Conservation (phyloP, 1,284 basidiomycete species). For the Coriolopsis trogii region DNA sequence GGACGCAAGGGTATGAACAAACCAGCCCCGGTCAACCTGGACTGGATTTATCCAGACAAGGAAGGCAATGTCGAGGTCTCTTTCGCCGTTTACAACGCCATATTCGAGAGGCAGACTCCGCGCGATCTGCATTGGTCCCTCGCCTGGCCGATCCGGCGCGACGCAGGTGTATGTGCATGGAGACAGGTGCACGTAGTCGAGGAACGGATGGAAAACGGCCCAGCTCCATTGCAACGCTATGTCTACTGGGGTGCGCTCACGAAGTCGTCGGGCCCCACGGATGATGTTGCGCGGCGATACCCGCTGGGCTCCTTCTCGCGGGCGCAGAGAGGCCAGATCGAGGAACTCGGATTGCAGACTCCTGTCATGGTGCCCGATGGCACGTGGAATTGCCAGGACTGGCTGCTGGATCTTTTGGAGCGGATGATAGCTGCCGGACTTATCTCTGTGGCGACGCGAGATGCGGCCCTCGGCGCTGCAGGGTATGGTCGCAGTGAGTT, state of each 20-base stretch:
- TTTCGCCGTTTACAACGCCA: neutral
- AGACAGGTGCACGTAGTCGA: neutral
- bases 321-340: neutral
- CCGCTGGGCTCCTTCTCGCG: neutral
- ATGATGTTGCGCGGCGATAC: neutral
- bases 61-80: neutral
- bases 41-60: neutral
- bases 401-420: neutral
- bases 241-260: slow-evolving; percentile 5
- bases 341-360: neutral
- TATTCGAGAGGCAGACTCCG: neutral
- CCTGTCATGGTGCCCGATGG: slow-evolving; percentile 4
- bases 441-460: neutral
- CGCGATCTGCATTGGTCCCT: slow-evolving; percentile 1
- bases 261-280: neutral
- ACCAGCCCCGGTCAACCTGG: neutral
- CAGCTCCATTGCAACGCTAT: neutral
- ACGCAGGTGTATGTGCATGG: neutral
- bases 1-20: neutral
- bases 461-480: neutral
- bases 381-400: slow-evolving; percentile 11
- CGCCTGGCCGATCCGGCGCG: neutral
- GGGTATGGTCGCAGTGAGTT: neutral
- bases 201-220: neutral
- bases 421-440: neutral